A percentile compares a stretch with the other conserved stretches of the same genome.
Conservation (phyloP, 495 filamentous ascomycete species). For the Penicillium manginii region DNA sequence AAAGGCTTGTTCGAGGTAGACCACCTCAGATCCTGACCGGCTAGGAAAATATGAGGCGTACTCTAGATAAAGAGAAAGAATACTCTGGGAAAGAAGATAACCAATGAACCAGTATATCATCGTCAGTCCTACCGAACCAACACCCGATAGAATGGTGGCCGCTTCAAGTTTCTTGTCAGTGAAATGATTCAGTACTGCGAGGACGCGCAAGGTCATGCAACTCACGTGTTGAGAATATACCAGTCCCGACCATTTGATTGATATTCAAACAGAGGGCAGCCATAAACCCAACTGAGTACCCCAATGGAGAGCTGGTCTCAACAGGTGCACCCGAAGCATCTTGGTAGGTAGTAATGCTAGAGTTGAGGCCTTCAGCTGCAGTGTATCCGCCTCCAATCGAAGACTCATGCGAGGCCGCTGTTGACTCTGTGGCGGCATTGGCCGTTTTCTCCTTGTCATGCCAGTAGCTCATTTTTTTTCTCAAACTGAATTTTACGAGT, state of each 20-base stretch:
- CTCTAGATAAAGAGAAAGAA: constrained; percentile 61
- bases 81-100: constrained; percentile 52
- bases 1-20: constrained; percentile 68
- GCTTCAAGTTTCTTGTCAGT: constrained; percentile 36
- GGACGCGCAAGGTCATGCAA: background rate
- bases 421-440: background rate
- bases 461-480: constrained; percentile 1
- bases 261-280: constrained; percentile 65
- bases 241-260: constrained; percentile 68
- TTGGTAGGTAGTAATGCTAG: constrained; percentile 59
- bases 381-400: constrained; percentile 51
- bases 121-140: constrained; percentile 61
- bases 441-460: constrained; percentile 10
- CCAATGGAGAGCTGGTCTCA: constrained; percentile 60
- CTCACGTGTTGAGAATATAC: constrained; percentile 67
- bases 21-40: constrained; percentile 65
- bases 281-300: constrained; percentile 58
- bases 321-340: constrained; percentile 67
- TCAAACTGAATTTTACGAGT: background rate
- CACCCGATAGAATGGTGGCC: constrained; percentile 55
- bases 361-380: constrained; percentile 58
- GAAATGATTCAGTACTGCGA: background rate
- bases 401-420: background rate
- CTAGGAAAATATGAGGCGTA: constrained; percentile 65
- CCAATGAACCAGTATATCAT: constrained; percentile 67